Evolutionary conservation across 306 rosid genomes (phyloP).

Genomic region (Mucuna pruriens): DNA sequence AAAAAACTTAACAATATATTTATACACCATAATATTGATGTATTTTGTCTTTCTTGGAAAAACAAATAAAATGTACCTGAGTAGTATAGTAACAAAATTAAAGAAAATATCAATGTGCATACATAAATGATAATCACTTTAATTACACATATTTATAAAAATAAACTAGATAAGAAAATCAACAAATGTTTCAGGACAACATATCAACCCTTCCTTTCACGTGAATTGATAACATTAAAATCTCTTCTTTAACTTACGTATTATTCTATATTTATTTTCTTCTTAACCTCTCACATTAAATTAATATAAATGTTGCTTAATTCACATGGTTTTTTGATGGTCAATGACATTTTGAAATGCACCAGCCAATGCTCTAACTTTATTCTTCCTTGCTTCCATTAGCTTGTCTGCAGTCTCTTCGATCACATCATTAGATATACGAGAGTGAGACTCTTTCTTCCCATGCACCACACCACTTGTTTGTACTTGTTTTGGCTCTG

Average conservation of each 20-base stretch:
- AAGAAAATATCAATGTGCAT: no score
- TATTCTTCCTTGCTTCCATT: constrained; percentile 70
- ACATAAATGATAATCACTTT: background rate
- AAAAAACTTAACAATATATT: no score
- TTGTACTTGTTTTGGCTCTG: constrained; percentile 31
- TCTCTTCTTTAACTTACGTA: background rate
- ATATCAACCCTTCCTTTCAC: background rate
- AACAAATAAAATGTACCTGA: no score
- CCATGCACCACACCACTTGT: constrained; percentile 24
- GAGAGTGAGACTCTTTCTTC: constrained; percentile 54
- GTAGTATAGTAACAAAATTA: no score
- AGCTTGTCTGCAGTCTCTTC: constrained; percentile 69
- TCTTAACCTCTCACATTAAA: background rate
- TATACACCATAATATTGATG: no score
- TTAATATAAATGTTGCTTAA: background rate
- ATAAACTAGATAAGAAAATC: background rate
- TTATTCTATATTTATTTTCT: background rate
- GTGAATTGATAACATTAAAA: background rate
- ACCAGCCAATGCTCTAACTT: constrained; percentile 86
- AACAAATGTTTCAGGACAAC: background rate
- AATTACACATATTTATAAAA: constrained; percentile 34
- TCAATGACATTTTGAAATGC: constrained; percentile 95
- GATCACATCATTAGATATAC: constrained; percentile 68
- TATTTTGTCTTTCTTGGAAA: no score
- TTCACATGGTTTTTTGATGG: constrained; percentile 65